Base-by-base conservation (phyloP, 2,329 filamentous ascomycete species). In the Fusarium tuaranense region DNA sequence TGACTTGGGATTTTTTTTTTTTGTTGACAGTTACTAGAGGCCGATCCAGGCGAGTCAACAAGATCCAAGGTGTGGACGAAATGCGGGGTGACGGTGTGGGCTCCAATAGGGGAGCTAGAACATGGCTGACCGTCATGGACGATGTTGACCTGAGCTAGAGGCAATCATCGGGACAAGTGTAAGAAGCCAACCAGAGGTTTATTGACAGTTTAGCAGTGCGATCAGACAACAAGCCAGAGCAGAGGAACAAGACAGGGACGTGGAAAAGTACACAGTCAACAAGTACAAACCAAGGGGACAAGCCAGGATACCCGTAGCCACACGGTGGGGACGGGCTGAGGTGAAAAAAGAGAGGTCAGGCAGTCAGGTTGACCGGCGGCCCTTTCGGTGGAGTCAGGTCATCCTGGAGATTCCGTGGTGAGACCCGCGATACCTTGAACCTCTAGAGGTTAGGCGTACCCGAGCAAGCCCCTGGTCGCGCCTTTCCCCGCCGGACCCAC, bases 391-490 rank as follows among this genome's bases (percentile, higher is more conserved):
- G 62, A 44, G 58, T 63, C 60, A 68, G 60, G 63, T 75, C 72
- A 63, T 44, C 72, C 69, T 72, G 55, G 65, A 75, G 70, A 73
- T 78, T 73, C 72, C 71, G 71, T 76, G 76, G 76, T 78, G 76
- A 77, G 73, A 72, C 76, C 64, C 65, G 68, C 57, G 70, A 78
- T 71, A 78, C 77, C 77, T 78, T 71, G 77, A 78, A 76, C 77
- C 77, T 75, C 74, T 78, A 78, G 77, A 78, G 77, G 77, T 79
- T 78, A 78, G 77, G 77, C 75, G 77, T 69, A 77, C 75, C 77
- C 75, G 77, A 79, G 72, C 62, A 65, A 55, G 60, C 63, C 74
- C 73, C 73, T 70, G 68, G 68, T 60, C 51, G 41, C 63, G 62
- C 70, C 57, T 74, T 74, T 70, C 70, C 71, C 72, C 70, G 64